Percentiles rank a stretch among this genome's conserved stretches.
Evolutionary conservation across 208 protist species (phyloP).

Genomic region (Leishmania guyanensis): DNA sequence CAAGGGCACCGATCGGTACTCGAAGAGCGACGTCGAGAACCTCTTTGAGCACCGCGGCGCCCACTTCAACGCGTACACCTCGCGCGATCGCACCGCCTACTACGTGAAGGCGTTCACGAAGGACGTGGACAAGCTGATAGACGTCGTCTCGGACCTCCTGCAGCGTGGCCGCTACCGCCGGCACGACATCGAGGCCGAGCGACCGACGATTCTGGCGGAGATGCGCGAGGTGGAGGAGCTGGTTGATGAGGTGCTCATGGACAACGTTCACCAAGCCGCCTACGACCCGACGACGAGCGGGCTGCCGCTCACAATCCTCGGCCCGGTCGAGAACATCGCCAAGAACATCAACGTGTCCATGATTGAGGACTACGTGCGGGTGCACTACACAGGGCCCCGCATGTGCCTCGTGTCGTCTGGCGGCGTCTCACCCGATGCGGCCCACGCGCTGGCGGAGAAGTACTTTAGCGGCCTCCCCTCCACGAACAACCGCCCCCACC

Average conservation of each 20-base stretch:
- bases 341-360: slow-evolving; percentile 86
- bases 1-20: slow-evolving; percentile 95
- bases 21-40: slow-evolving; percentile 91
- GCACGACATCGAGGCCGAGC: slow-evolving; percentile 93
- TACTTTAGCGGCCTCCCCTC: slow-evolving; percentile 88
- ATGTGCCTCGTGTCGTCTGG: slow-evolving; percentile 97
- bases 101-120: slow-evolving; percentile 96
- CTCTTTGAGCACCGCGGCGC: slow-evolving; percentile 97
- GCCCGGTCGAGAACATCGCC: slow-evolving; percentile 96
- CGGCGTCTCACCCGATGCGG: slow-evolving; percentile 94
- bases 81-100: slow-evolving; percentile 97
- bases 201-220: slow-evolving; percentile 95
- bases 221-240: slow-evolving; percentile 96
- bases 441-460: slow-evolving; percentile 90
- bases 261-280: slow-evolving; percentile 96
- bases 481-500: slow-evolving; percentile 59
- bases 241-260: slow-evolving; percentile 97
- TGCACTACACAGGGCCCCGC: slow-evolving; percentile 97
- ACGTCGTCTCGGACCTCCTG: slow-evolving; percentile 97
- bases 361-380: slow-evolving; percentile 92
- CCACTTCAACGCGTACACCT: slow-evolving; percentile 99
- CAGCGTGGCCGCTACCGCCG: slow-evolving; percentile 90
- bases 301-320: slow-evolving; percentile 98
- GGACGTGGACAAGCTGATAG: slow-evolving; percentile 93
- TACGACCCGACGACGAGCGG: slow-evolving; percentile 91